Percentiles rank a stretch among this genome's conserved stretches.
phyloP scores from a whole-genome alignment of 345 rosid genomes.

The Lenwebbia sp. region DNA sequence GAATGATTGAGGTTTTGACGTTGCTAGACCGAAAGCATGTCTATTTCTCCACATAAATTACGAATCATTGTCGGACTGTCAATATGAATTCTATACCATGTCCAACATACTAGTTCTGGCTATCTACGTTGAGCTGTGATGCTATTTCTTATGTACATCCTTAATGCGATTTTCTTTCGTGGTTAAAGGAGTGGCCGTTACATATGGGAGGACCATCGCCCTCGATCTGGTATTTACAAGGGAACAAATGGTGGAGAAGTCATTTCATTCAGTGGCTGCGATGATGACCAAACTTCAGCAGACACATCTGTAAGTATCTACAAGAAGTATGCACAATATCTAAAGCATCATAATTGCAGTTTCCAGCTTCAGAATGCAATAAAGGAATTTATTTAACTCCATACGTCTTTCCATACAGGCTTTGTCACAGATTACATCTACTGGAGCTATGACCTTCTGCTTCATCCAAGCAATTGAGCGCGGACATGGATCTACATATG shows the following conservation, averaged over 20 bases:
- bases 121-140: not conserved
- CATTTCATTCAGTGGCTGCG: slow-evolving; percentile 81
- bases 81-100: not conserved
- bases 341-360: not conserved
- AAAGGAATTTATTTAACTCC: not conserved
- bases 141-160: not conserved
- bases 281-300: slow-evolving; percentile 84
- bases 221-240: slow-evolving; percentile 68
- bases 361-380: not conserved
- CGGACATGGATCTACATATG: slow-evolving; percentile 59
- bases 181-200: slow-evolving; percentile 52
- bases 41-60: not conserved
- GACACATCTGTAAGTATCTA: slow-evolving; percentile 65
- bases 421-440: slow-evolving; percentile 65
- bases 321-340: not conserved
- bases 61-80: not conserved
- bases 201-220: slow-evolving; percentile 85
- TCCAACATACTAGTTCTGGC: not conserved
- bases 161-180: not conserved
- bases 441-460: slow-evolving; percentile 87
- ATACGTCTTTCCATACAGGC: slow-evolving; percentile 32
- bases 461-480: slow-evolving; percentile 81
- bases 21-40: not conserved
- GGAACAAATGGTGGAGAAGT: slow-evolving; percentile 92
- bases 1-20: not conserved